These are phyloP conservation scores for Obba rivulosa DNA, from an alignment of 768 basidiomycete species.

Conservation along the genomic window DNA sequence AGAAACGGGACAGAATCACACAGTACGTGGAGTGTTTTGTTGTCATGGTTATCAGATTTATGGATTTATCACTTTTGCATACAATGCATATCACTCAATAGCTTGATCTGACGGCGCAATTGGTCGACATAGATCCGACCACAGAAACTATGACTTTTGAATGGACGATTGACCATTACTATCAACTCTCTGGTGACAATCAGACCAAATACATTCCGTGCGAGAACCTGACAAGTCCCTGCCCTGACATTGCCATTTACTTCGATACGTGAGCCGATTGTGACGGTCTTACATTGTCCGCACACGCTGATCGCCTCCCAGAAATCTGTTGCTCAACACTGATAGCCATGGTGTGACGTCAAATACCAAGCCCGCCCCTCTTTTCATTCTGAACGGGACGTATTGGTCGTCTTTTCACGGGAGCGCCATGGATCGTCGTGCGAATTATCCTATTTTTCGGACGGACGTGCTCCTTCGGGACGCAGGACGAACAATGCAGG, in stretches of 20 bases:
- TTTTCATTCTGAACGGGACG: slow-evolving; percentile 9
- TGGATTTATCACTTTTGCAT: background rate
- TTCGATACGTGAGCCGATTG: slow-evolving; percentile 10
- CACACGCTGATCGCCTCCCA: too few species aligned
- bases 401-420: slow-evolving; percentile 2
- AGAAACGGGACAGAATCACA: too few species aligned
- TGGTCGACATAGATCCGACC: slow-evolving; percentile 9
- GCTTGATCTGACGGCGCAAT: slow-evolving; percentile 3
- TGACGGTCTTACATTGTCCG: too few species aligned
- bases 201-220: background rate
- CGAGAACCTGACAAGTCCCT: slow-evolving; percentile 1
- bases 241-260: slow-evolving; percentile 11
- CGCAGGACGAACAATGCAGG: slow-evolving; percentile 7
- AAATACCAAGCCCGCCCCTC: slow-evolving; percentile 5
- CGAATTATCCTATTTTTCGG: slow-evolving; percentile 7
- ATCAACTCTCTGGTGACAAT: background rate
- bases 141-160: slow-evolving; percentile 9
- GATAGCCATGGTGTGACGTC: background rate
- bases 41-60: too few species aligned
- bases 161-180: slow-evolving; percentile 7
- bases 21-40: too few species aligned
- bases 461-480: slow-evolving; percentile 9
- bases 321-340: too few species aligned
- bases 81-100: slow-evolving; percentile 5
- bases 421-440: slow-evolving; percentile 5